Evolutionary conservation across 768 basidiomycete species (phyloP).

Genomic region (Lactarius vividus): DNA sequence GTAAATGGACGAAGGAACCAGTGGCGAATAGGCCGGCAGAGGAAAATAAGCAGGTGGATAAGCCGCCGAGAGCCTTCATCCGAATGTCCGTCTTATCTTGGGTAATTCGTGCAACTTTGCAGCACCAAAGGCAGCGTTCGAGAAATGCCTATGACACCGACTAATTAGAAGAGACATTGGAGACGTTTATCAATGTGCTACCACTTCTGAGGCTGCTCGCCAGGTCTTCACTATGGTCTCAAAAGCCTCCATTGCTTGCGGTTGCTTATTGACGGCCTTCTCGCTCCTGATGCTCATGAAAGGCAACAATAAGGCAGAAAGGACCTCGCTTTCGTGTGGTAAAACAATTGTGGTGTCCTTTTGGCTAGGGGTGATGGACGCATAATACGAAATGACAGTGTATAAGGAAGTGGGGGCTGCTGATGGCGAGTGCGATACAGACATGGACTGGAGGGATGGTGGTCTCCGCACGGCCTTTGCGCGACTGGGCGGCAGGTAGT

Average conservation of each 20-base stretch:
- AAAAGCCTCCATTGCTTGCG: conserved; percentile 57
- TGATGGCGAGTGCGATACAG: conserved; percentile 33
- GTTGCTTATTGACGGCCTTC: conserved; percentile 50
- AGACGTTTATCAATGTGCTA: conserved; percentile 30
- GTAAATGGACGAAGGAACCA: conserved; percentile 46
- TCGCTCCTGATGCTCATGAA: conserved; percentile 45
- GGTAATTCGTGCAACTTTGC: conserved; percentile 49
- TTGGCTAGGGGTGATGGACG: conserved; percentile 32
- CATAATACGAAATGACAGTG: conserved; percentile 44
- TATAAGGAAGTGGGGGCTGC: conserved; percentile 39
- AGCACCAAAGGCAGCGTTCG: conserved; percentile 70
- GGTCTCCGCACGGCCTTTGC: conserved; percentile 41
- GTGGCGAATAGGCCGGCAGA: conserved; percentile 44
- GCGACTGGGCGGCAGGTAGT: conserved; percentile 8
- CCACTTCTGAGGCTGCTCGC: conserved; percentile 52
- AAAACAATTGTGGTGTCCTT: conserved; percentile 36
- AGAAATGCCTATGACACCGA: conserved; percentile 40
- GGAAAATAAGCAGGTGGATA: conserved; percentile 46
- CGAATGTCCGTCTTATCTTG: conserved; percentile 41
- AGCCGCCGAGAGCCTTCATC: conserved; percentile 47
- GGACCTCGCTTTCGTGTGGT: conserved; percentile 57
- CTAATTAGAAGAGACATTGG: neutral
- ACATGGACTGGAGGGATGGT: conserved; percentile 41
- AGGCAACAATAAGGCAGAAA: conserved; percentile 56
- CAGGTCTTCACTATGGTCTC: conserved; percentile 58